Evolutionary conservation across 2,329 filamentous ascomycete genomes (phyloP), one percentile per base, ranked within the genome.

Genomic region (Annulohypoxylon truncatum): DNA sequence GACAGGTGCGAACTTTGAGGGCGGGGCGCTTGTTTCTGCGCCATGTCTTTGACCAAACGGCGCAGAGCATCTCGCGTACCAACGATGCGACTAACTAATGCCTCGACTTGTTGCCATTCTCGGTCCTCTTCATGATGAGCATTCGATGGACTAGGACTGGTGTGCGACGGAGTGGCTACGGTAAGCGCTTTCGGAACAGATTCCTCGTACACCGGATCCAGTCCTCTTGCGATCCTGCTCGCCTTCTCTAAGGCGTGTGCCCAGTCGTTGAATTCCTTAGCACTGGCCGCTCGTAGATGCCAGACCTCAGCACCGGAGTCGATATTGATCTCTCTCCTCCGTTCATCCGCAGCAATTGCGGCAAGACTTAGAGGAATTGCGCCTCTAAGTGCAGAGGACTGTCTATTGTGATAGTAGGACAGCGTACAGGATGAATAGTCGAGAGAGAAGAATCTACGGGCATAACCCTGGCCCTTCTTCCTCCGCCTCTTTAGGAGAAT

Each of bases 231-330:
- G 65, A 87, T 82, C 64, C 90, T 87, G 67, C 93, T 92, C 3
- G 95, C 94, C 69, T 87, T 90, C 78, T 97, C 94, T 53, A 99
- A 82, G 0, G 94, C 95, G 48, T 87, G 85, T 50, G 91, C 93
- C 96, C 96, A 99, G 15, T 92, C 90, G 48, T 88, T 85, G 76
- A 97, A 99, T 67, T 98, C 95, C 69, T 91, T 91, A 52, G 89
- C 87, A 72, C 92, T 97, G 52, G 87, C 88, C 2, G 96, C 93
- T 73, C 90, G 90, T 28, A 99, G 83, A 80, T 98, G 96, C 96
- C 96, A 99, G 24, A 99, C 89, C 79, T 99, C 96, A 2, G 96
- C 94, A 0, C 96, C 96, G 0, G 96, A 98, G 77, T 99, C 96
- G 61, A 99, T 96, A 42, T 92, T 97, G 56, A 99, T 97, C 78